Evolutionary conservation across 2,329 filamentous ascomycete genomes (phyloP), one percentile per base, ranked within the genome.

Genomic region (Fusarium stilboides): DNA sequence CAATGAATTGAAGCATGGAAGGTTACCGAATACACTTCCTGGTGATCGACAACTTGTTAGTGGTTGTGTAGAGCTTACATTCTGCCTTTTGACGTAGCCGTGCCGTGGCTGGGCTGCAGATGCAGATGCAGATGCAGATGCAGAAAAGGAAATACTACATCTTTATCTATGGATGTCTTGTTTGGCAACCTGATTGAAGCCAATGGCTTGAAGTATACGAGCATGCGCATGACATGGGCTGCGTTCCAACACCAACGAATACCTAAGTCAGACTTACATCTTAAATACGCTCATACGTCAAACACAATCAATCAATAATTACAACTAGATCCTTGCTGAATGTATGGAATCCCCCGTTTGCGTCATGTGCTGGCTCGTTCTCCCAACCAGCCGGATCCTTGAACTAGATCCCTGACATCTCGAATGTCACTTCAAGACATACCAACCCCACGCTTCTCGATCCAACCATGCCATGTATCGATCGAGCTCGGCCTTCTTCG

Each of bases 401-500:
- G 24, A 65, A 26, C 45, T 50, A 42, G 44, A 65, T 65, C 44
- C 55, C 36, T 55, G 55, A 15, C 42, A 51, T 54, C 47, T 44
- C 19, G n/a, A 54, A 65, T 55, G 53, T 53, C 53, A 65, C 53
- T 31, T 34, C 31, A 17, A 65, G 36, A 60, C 53, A 47, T 64
- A 34, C 43, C 54, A 65, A 55, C 55, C 63, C 63, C 62, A 66
- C 62, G 63, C 60, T 65, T 45, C 28, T 34, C 57, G 39, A 42
- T 53, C 22, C 60, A 17, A 19, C 49, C 47, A 54, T 39, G 24
- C 55, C 26, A 51, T 50, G 39, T 22, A 36, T 24, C n/a, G 33
- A 57, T 56, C 50, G 36, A 46, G 45, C 39, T 22, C n/a, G n/a
- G n/a, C 50, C 13, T 37, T 45, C 44, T 33, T 39, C 28, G 3